Base-by-base conservation (phyloP, 2,329 filamentous ascomycete species). In the Trichophyton verrucosum region DNA sequence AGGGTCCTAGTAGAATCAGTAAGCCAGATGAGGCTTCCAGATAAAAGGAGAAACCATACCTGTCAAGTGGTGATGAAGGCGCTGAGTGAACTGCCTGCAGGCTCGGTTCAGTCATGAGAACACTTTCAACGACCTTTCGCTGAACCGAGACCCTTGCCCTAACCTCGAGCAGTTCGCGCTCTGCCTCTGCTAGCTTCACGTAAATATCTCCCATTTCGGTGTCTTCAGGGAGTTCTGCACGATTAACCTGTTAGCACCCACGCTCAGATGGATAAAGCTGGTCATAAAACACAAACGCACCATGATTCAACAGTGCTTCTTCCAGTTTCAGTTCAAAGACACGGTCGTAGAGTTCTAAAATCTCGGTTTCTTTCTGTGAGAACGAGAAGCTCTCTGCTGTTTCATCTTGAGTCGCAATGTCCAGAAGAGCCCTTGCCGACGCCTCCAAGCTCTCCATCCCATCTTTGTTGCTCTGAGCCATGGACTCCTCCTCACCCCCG, bases 51-150 rank as follows among this genome's bases (percentile, higher is more conserved):
- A 2, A 27, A n/a, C 17, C 71, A 60, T 78, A 89, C 88, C 84
- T 82, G 74, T 94, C 88, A 59, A 85, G 78, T 51, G 82, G 81
- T 1, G 83, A 82, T 17, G 83, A 80, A 11, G 81, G 82, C 49
- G 84, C 84, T 62, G 82, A 77, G 71, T 95, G 88, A 44, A 92
- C 84, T 5, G 89, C 86, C 68, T 88, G 89, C 61, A 95, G 76
- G 46, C 88, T 84, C 6, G 90, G 89, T 67, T 89, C 86, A 61
- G 85, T 85, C 66, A 84, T 83, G 65, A 94, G 74, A 59, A 89
- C 83, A 55, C 81, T 84, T 63, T 87, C 83, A 22, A 86, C 78
- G 22, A 88, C 84, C 63, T 84, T 84, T 70, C 86, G 86, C 64
- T 84, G 84, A 61, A 92, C 78, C 46, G 83, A 80, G 72, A 89